Percentiles rank a stretch among this genome's conserved stretches.
phyloP scores from a whole-genome alignment of 805 yeast species.

The Wickerhamiella domercqiae region DNA sequence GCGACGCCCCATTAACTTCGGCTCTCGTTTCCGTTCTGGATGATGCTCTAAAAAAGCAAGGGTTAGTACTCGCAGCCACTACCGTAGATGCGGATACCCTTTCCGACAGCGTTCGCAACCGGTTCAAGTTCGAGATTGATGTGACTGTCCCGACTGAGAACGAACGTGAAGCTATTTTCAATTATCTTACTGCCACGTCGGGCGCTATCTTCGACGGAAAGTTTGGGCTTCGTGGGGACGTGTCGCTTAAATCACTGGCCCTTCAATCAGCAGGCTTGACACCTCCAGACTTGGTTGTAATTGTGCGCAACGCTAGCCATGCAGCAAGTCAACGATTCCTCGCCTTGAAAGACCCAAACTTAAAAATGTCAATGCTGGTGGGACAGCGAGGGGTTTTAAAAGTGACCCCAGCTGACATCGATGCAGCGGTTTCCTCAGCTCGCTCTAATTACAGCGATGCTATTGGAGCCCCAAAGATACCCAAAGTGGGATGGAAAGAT shows the following conservation, averaged over 20 bases:
- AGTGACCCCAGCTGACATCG: conserved; percentile 46
- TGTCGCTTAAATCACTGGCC: conserved; percentile 44
- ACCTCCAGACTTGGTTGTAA: conserved; percentile 63
- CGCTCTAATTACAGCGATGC: conserved; percentile 82
- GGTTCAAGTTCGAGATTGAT: conserved; percentile 60
- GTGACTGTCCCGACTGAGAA: conserved; percentile 63
- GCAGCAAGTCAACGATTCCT: conserved; percentile 38
- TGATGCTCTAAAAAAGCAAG: conserved; percentile 33
- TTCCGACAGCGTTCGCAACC: conserved; percentile 48
- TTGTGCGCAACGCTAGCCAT: conserved; percentile 48
- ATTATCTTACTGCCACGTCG: conserved; percentile 25
- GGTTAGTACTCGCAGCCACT: conserved; percentile 42
- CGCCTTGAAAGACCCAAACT: conserved; percentile 19
- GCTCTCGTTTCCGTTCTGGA: conserved; percentile 44
- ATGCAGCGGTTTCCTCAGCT: conserved; percentile 59
- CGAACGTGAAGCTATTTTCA: conserved; percentile 55
- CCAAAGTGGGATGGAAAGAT: conserved; percentile 92
- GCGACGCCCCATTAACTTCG: conserved; percentile 25
- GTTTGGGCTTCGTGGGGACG: conserved; percentile 31
- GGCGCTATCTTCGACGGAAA: background rate
- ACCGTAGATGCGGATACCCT: conserved; percentile 52
- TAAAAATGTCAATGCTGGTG: conserved; percentile 23
- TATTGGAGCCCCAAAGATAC: conserved; percentile 93
- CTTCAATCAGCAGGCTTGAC: conserved; percentile 86
- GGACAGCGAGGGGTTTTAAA: conserved; percentile 42